Conservation (phyloP, 129 eudicot genomes). For the Escallonia rubra region DNA sequence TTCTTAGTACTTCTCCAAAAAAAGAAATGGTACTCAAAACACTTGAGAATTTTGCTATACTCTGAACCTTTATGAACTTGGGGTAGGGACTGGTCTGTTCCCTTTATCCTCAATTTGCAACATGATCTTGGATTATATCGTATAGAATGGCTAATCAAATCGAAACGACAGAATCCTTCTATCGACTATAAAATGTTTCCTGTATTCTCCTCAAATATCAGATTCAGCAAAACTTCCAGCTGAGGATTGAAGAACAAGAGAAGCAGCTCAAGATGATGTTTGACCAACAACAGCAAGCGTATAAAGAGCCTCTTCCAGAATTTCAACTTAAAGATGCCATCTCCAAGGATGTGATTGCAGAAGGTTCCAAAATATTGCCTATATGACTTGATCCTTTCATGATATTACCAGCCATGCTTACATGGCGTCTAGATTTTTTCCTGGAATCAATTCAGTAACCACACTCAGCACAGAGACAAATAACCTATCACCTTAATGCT, state of each 20-base stretch:
- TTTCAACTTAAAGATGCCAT: slow-evolving; percentile 25
- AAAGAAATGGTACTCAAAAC: background rate
- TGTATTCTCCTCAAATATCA: slow-evolving; percentile 8
- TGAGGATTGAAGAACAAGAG: slow-evolving; percentile 78
- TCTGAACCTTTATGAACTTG: too few species aligned
- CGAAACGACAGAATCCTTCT: too few species aligned
- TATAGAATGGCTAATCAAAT: too few species aligned
- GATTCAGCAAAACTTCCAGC: slow-evolving; percentile 69
- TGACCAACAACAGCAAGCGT: slow-evolving; percentile 55
- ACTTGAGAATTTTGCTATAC: too few species aligned
- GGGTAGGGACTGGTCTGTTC: too few species aligned
- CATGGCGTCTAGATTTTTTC: background rate
- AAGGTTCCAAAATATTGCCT: slow-evolving; percentile 24
- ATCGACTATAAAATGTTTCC: background rate
- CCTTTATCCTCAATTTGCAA: too few species aligned
- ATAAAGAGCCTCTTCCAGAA: slow-evolving; percentile 16
- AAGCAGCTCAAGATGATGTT: slow-evolving; percentile 67
- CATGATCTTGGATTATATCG: too few species aligned
- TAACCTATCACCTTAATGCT: too few species aligned
- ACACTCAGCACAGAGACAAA: too few species aligned
- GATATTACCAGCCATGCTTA: background rate
- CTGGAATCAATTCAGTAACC: background rate
- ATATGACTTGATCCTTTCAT: background rate
- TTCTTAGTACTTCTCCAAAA: background rate
- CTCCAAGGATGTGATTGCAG: slow-evolving; percentile 27